Percentiles rank a stretch among this genome's conserved stretches.
phyloP scores from a whole-genome alignment of 805 yeast species.

The Henningerozyma blattae region DNA sequence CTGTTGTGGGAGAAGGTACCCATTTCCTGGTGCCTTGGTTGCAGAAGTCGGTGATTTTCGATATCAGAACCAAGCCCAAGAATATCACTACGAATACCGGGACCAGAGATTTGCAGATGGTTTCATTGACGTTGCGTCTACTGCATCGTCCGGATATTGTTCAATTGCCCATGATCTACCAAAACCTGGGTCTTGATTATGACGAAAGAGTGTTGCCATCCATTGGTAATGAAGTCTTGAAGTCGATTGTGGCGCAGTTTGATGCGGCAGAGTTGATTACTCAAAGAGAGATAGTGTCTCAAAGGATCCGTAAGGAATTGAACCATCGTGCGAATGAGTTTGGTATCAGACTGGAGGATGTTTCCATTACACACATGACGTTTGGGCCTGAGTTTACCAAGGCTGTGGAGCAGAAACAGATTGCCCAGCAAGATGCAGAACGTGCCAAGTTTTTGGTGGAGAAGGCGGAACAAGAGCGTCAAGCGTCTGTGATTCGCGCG shows the following conservation, averaged over 20 bases:
- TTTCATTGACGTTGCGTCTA: conserved; percentile 82
- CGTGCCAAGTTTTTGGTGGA: conserved; percentile 89
- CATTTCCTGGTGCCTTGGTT: conserved; percentile 95
- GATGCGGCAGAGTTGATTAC: conserved; percentile 96
- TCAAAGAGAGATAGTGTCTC: conserved; percentile 90
- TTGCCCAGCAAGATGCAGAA: conserved; percentile 99
- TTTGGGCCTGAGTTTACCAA: conserved; percentile 94
- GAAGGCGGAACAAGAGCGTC: conserved; percentile 94
- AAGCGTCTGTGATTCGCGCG: conserved; percentile 89
- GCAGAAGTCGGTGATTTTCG: conserved; percentile 81
- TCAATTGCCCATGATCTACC: conserved; percentile 77
- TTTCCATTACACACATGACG: conserved; percentile 94
- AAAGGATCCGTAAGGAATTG: conserved; percentile 78
- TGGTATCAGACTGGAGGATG: conserved; percentile 87
- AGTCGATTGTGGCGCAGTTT: conserved; percentile 83
- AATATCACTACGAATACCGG: conserved; percentile 92
- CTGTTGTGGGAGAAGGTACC: conserved; percentile 93
- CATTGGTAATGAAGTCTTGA: conserved; percentile 83
- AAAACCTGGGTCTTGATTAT: conserved; percentile 82
- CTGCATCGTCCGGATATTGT: conserved; percentile 87
- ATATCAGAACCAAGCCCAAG: conserved; percentile 91
- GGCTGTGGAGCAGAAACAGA: conserved; percentile 97
- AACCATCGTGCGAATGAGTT: conserved; percentile 77
- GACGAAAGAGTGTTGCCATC: conserved; percentile 91
- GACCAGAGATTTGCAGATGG: conserved; percentile 94